Base-by-base conservation (phyloP, 164 flowering plant genomes). In the Echeveria elegans region DNA sequence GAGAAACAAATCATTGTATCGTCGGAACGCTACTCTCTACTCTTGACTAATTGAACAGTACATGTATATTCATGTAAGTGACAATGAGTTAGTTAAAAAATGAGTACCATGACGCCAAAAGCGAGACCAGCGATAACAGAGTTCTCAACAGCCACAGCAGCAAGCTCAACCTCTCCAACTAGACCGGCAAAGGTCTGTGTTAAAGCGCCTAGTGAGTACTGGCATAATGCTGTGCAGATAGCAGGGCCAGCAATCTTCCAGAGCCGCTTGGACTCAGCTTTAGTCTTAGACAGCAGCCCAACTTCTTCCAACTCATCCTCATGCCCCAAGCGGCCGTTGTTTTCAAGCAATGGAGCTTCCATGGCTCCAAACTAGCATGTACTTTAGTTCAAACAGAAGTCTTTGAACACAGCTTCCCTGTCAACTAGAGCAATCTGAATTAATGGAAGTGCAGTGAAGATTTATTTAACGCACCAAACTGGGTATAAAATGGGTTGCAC, bases 191-290 rank as follows among this genome's bases (percentile, higher is more conserved):
- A 81, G 2, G 74, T 72, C 72, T 78, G 85, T 12, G 85, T 85
- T 38, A 83, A 70, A 14, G 88, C 86, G 23, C 85, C 85, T 7
- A 84, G 77, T 0, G 85, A 79, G 72, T 82, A 84, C 77, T 84
- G 86, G 26, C 75, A 75, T 14, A 82, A 37, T 30, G 81, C 18
- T 0, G 85, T 84, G 76, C 79, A 79, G 19, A 82, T 80, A 6
- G 82, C 82, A 2, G 85, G 86, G 0, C 83, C 84, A 9, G 88
- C 86, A 16, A 86, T 43, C 61, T 64, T 62, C 90, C 88, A 84
- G 16, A 86, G 76, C 77, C 63, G 71, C 76, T 67, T 81, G 0
- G 85, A 86, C 71, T 40, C 45, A 34, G 4, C 16, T 10, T 73
- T 68, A 41, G 74, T 70, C 68, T 75, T 72, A 36, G 32, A 52